Evolutionary conservation across 306 rosid genomes (phyloP).

Genomic region (Pachyrhizus erosus): DNA sequence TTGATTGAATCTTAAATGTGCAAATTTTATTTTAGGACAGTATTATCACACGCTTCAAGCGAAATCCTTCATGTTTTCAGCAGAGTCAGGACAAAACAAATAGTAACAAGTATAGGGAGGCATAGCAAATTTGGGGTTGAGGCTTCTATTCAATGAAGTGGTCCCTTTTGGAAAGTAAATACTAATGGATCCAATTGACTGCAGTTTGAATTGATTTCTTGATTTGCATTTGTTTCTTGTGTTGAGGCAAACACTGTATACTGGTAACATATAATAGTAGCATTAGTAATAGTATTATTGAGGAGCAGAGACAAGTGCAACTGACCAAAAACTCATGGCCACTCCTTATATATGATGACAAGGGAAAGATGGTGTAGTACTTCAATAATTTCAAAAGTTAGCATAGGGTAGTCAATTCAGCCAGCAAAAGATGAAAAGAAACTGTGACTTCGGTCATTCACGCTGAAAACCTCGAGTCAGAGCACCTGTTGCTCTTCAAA

Average conservation of each 20-base stretch:
- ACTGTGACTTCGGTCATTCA: slow-evolving; percentile 56
- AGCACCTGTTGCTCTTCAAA: slow-evolving; percentile 43
- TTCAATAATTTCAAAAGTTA: slow-evolving; percentile 56
- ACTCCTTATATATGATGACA: slow-evolving; percentile 48
- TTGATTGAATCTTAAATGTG: too few relatives aligned
- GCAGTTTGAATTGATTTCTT: slow-evolving; percentile 17
- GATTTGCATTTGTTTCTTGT: slow-evolving; percentile 32
- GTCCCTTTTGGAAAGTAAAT: slow-evolving; percentile 20
- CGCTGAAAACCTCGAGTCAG: slow-evolving; percentile 51
- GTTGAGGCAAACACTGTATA: slow-evolving; percentile 41
- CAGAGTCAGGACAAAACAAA: neutral
- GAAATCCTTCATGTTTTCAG: neutral
- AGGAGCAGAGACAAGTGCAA: slow-evolving; percentile 38
- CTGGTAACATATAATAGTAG: slow-evolving; percentile 21
- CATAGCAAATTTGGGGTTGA: neutral
- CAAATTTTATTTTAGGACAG: neutral
- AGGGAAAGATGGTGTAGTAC: slow-evolving; percentile 50
- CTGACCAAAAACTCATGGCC: slow-evolving; percentile 41
- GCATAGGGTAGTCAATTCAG: slow-evolving; percentile 60
- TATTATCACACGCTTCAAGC: neutral
- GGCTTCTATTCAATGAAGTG: slow-evolving; percentile 32
- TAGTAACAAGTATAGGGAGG: slow-evolving; percentile 33
- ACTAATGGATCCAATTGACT: slow-evolving; percentile 21
- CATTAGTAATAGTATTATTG: slow-evolving; percentile 43
- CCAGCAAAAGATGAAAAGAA: slow-evolving; percentile 58